Conservation (phyloP, 1,284 basidiomycete genomes). For the Fomitopsis pinicola region DNA sequence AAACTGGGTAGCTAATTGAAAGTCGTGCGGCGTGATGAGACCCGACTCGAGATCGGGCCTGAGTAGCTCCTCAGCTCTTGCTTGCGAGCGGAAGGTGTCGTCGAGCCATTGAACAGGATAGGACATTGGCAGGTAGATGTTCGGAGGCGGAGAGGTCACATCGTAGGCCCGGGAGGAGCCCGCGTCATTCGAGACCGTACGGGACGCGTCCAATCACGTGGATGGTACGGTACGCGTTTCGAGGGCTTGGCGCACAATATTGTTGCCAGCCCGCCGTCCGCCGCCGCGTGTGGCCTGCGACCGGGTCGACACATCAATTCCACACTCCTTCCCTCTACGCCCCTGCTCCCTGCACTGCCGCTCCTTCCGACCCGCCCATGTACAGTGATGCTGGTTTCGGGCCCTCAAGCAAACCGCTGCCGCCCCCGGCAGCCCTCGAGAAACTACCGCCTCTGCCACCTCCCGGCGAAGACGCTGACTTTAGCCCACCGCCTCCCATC, state of each 20-base stretch:
- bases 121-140: not conserved
- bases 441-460: slow-evolving; percentile 34
- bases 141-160: not conserved
- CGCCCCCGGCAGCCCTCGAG: slow-evolving; percentile 28
- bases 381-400: slow-evolving; percentile 14
- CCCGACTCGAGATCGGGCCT: slow-evolving; percentile 55
- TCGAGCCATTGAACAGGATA: slow-evolving; percentile 35
- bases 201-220: slow-evolving; percentile 7
- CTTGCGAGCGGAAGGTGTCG: slow-evolving; percentile 32
- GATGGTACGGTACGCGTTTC: not conserved
- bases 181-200: not conserved
- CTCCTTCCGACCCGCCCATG: slow-evolving; percentile 18
- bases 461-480: slow-evolving; percentile 18
- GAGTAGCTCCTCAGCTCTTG: slow-evolving; percentile 40
- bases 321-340: slow-evolving; percentile 11
- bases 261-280: not conserved
- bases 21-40: slow-evolving; percentile 51
- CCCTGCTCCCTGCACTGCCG: slow-evolving; percentile 11
- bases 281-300: no score
- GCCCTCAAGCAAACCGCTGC: slow-evolving; percentile 25
- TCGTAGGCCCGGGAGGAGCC: not conserved
- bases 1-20: slow-evolving; percentile 45
- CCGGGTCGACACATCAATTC: not conserved
- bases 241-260: not conserved
- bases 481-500: slow-evolving; percentile 25